Base-by-base conservation (phyloP, 2,329 filamentous ascomycete genomes). In the Nemania sp. region DNA sequence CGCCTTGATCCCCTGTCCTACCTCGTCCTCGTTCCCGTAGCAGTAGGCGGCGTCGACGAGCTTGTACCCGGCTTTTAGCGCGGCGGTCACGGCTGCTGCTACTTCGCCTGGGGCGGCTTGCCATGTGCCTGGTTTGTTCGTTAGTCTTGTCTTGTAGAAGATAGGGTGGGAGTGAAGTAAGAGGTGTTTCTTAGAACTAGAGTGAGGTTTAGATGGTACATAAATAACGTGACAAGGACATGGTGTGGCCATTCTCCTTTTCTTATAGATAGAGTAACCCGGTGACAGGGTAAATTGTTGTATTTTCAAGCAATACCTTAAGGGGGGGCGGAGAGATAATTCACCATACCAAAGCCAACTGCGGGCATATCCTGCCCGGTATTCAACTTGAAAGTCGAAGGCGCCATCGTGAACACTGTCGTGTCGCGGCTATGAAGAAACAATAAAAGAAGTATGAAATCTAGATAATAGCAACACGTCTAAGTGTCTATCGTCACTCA, bases 1-100 rank as follows among this genome's bases (percentile, higher is more conserved):
- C 64, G 92, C 89, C 77, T 89, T 88, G 62, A 97, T 86, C 10
- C 92, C 93, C 77, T 90, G 83, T 70, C 93, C 93, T 18, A 97
- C 93, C 79, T 95, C 92, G 55, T 91, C 87, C 81, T 97, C 93
- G 79, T 97, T 94, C 73, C 85, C 90, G 80, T 93, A 93, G 81
- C 90, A 91, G 83, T 91, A 93, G 5, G 92, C 90, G 72, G 89
- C 87, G 81, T 94, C 92, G 73, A 94, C 85, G 71, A 88, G 85
- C 74, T 81, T 82, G 82, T 89, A 89, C 20, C 86, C 87, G 65
- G 79, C 76, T 74, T 85, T 82, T 64, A 91, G 83, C 52, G 90
- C 89, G 70, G 85, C 83, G 55, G 83, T 80, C 43, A 91, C 89
- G 32, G 89, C 89, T 0, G 80, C 78, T 60, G 85, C 81, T 62